Base-by-base conservation (phyloP, 495 filamentous ascomycete species). In the Daldinia childiae region DNA sequence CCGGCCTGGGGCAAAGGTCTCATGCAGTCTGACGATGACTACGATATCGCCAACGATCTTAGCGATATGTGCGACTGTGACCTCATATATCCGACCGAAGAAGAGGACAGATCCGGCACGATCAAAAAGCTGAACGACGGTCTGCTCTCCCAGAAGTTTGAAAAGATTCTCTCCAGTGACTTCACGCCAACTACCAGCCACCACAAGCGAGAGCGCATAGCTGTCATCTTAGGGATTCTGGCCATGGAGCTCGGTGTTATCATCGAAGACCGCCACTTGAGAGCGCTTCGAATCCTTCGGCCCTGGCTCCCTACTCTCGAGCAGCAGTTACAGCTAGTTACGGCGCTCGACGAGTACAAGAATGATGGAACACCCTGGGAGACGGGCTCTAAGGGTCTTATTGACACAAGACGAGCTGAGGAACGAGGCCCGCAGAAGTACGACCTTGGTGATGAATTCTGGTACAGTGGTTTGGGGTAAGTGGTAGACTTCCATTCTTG, bases 321-420 rank as follows among this genome's bases (percentile, higher is more conserved):
- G 39, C 69, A 73, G 62, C 69, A 73, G 29, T 11, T 75, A 1
- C 73, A 75, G 39, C 62, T 75, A 2, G 21, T 73, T 14, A 65
- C 69, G 5, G 66, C 66, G n/a, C 58, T 75, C 4, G 55, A 64
- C 21, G 66, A 67, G 27, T 75, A 75, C 63, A 69, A 66, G 50
- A 75, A 75, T 29, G 57, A 75, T 29, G 73, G 73, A 4, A 75
- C 73, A 3, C 55, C 55, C 12, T 75, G 73, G 73, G 24, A 29
- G 9, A 8, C 48, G 15, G 73, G 68, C 4, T 68, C 64, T 24
- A 75, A 75, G 36, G 56, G 36, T 27, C 27, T 43, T 19, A 21
- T 8, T 1, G 45, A 67, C 11, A 50, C 48, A 5, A 4, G 4
- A 26, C 11, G n/a, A 2, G 6, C 48, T 8, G 24, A 39, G 34